Evolutionary conservation across 2,329 filamentous ascomycete species (phyloP).

Genomic region (Basipetospora chlamydospora): DNA sequence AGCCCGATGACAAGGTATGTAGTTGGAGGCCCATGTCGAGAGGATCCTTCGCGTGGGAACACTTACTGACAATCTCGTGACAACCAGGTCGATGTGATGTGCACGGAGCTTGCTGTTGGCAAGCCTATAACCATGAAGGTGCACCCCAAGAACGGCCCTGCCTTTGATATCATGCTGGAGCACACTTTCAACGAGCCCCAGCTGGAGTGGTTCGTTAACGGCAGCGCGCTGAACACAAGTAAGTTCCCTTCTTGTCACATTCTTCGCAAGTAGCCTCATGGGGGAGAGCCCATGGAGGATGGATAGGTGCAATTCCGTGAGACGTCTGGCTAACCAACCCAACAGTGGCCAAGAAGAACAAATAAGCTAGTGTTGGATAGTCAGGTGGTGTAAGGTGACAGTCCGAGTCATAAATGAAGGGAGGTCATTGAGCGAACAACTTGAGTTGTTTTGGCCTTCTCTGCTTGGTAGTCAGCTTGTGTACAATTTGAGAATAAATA

Average conservation of each 20-base stretch:
- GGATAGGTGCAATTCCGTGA: too few species aligned
- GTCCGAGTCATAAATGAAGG: too few species aligned
- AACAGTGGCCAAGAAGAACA: slow-evolving; percentile 64
- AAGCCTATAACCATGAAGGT: slow-evolving; percentile 86
- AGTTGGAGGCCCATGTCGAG: slow-evolving; percentile 7
- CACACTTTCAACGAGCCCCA: slow-evolving; percentile 98
- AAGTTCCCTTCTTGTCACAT: too few species aligned
- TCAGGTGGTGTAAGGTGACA: too few species aligned
- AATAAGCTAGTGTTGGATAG: slow-evolving; percentile 3
- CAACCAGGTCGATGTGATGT: slow-evolving; percentile 59
- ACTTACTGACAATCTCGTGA: slow-evolving; percentile 11
- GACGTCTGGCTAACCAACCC: too few species aligned
- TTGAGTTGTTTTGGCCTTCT: too few species aligned
- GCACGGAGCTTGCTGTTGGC: slow-evolving; percentile 80
- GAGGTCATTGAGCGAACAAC: too few species aligned
- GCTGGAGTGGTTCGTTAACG: slow-evolving; percentile 99
- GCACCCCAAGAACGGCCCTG: slow-evolving; percentile 68
- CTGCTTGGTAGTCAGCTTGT: too few species aligned
- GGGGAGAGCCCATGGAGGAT: too few species aligned
- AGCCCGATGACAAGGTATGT: slow-evolving; percentile 67
- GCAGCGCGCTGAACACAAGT: slow-evolving; percentile 93
- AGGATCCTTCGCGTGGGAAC: too few species aligned
- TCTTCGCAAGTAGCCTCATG: too few species aligned
- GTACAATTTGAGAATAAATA: too few species aligned
- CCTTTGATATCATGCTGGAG: slow-evolving; percentile 69